phyloP scores from a whole-genome alignment of 2,329 filamentous ascomycete genomes.

The Lasiodiplodia gonubiensis region DNA sequence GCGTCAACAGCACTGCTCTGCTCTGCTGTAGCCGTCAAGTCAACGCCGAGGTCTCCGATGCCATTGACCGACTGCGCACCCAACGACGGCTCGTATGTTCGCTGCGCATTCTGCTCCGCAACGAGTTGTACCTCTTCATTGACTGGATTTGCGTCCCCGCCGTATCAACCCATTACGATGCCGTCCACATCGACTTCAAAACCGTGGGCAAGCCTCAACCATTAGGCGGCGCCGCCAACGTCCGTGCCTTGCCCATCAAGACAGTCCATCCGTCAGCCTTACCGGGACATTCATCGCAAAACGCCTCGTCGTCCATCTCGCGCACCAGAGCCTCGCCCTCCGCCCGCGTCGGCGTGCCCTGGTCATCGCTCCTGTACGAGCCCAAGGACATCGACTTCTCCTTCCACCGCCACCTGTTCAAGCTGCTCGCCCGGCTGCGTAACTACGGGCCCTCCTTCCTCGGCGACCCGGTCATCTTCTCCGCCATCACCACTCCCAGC shows the following conservation, averaged over 20 bases:
- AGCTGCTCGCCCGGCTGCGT: constrained; percentile 17
- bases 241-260: background rate
- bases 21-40: constrained; percentile 17
- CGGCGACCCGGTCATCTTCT: constrained; percentile 24
- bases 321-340: background rate
- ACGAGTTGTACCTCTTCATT: constrained; percentile 19
- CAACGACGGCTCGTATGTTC: constrained; percentile 9
- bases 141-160: constrained; percentile 21
- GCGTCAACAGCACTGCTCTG: constrained; percentile 20
- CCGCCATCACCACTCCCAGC: background rate
- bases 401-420: constrained; percentile 19
- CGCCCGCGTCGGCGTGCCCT: background rate
- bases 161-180: constrained; percentile 13
- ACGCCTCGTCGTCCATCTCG: background rate
- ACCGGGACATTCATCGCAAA: background rate
- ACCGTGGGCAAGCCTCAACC: constrained; percentile 4
- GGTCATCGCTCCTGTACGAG: constrained; percentile 11
- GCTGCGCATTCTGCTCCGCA: constrained; percentile 19
- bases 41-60: constrained; percentile 2
- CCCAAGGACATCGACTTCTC: background rate
- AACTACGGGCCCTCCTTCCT: constrained; percentile 9
- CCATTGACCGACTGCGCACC: constrained; percentile 1
- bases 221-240: background rate
- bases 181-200: constrained; percentile 16
- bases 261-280: constrained; percentile 7